phyloP scores from a whole-genome alignment of 2,329 filamentous ascomycete species.

The Tolypocladium sp. region DNA sequence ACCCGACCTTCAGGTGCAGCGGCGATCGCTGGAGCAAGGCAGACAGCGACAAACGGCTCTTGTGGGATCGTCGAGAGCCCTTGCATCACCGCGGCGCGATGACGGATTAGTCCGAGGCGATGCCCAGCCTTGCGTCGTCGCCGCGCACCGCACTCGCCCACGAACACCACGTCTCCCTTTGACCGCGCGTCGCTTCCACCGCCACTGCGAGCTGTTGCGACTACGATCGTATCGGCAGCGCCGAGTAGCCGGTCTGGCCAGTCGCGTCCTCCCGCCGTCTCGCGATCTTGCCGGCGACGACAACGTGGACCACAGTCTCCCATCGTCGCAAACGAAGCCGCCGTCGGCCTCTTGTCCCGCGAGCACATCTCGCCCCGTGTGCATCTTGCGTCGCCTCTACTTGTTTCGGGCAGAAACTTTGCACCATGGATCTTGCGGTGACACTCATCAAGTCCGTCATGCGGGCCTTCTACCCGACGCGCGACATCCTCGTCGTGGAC shows the following conservation, averaged over 20 bases:
- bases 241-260: not conserved
- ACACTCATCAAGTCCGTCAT: constrained; percentile 78
- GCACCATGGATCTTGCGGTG: constrained; percentile 47
- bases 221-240: not conserved
- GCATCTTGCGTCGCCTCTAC: not conserved
- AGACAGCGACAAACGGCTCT: not conserved
- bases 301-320: not conserved
- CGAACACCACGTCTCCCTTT: not conserved
- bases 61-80: not conserved
- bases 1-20: not conserved
- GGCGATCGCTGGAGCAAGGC: not conserved
- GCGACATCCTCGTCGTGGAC: constrained; percentile 78
- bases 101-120: not conserved
- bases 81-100: not conserved
- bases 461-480: constrained; percentile 78
- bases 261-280: not conserved
- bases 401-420: not conserved
- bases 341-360: not conserved
- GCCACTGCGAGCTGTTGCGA: not conserved
- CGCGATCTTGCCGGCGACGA: not conserved
- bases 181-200: not conserved
- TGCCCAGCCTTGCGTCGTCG: not conserved
- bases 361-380: not conserved
- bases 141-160: not conserved
- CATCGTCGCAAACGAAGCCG: not conserved